A percentile compares a stretch with the other conserved stretches of the same genome.
Evolutionary conservation across 805 yeast genomes (phyloP).

Genomic region (Ogataea trehaloabstinens): DNA sequence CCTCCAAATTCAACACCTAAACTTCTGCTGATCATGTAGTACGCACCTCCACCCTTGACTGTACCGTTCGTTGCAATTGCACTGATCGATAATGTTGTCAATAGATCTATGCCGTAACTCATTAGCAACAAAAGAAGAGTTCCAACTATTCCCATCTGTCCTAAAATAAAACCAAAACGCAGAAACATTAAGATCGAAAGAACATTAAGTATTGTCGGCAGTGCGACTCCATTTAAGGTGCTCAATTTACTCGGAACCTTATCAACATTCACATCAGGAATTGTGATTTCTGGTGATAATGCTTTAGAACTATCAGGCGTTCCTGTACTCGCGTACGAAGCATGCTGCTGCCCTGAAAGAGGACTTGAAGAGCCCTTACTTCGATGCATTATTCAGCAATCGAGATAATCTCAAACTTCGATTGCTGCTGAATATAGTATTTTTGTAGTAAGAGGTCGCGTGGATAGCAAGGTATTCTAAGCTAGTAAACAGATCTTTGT

Average conservation of each 20-base stretch:
- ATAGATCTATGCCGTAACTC: constrained; percentile 75
- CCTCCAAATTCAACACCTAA: constrained; percentile 99
- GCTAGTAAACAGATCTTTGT: too few species aligned
- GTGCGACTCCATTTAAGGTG: constrained; percentile 85
- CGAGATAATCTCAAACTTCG: too few species aligned
- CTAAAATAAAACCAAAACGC: constrained; percentile 91
- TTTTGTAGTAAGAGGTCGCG: too few species aligned
- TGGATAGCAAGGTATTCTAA: too few species aligned
- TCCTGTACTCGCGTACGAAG: background rate
- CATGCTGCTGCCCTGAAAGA: background rate
- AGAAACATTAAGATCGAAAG: constrained; percentile 91
- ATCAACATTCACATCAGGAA: background rate
- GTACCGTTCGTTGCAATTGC: constrained; percentile 98
- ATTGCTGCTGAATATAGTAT: too few species aligned
- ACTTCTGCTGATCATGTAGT: constrained; percentile 93
- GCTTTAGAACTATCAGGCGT: background rate
- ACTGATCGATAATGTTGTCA: constrained; percentile 86
- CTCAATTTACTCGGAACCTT: constrained; percentile 50
- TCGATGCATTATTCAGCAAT: too few species aligned
- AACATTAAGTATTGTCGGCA: constrained; percentile 92
- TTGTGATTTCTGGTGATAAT: background rate
- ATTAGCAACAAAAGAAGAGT: constrained; percentile 62
- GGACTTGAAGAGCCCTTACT: background rate
- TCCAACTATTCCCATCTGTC: constrained; percentile 90
- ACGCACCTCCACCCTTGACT: constrained; percentile 97